Conservation (phyloP, 257 asterid species). For the Scutellaria barbata region DNA sequence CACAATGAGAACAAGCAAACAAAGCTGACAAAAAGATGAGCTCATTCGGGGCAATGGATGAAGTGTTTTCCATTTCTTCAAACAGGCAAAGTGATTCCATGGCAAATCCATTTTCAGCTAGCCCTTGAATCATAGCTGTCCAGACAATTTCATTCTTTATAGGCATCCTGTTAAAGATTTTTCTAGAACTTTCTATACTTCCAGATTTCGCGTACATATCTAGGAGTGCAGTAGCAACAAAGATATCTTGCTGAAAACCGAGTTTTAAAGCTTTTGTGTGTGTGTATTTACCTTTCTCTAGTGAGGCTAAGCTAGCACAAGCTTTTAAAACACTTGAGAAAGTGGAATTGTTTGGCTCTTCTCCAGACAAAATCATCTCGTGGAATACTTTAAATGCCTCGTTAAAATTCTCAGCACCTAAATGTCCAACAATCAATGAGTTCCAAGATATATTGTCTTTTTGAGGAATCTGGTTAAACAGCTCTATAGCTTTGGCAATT, state of each 20-base stretch:
- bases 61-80: slow-evolving; percentile 51
- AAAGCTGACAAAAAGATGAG: slow-evolving; percentile 61
- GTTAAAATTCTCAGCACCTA: slow-evolving; percentile 46
- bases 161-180: slow-evolving; percentile 54
- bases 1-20: slow-evolving; percentile 85
- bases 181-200: slow-evolving; percentile 53
- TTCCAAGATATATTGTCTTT: slow-evolving; percentile 75
- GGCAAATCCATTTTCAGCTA: slow-evolving; percentile 77
- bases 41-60: slow-evolving; percentile 56
- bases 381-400: slow-evolving; percentile 58
- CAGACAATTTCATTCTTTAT: slow-evolving; percentile 63
- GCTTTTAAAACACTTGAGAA: slow-evolving; percentile 72
- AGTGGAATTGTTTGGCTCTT: slow-evolving; percentile 66
- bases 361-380: slow-evolving; percentile 65
- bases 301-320: slow-evolving; percentile 72
- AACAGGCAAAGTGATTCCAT: slow-evolving; percentile 64
- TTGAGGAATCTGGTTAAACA: slow-evolving; percentile 59
- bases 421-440: slow-evolving; percentile 63
- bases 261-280: slow-evolving; percentile 66
- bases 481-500: slow-evolving; percentile 55
- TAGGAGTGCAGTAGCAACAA: slow-evolving; percentile 69
- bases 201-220: slow-evolving; percentile 90
- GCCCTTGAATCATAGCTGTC: slow-evolving; percentile 94
- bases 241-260: slow-evolving; percentile 61
- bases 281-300: slow-evolving; percentile 61